Evolutionary conservation across 192 early-diverging fungal species (phyloP), one percentile per base, ranked within the genome.

Genomic region (Podila horticola): DNA sequence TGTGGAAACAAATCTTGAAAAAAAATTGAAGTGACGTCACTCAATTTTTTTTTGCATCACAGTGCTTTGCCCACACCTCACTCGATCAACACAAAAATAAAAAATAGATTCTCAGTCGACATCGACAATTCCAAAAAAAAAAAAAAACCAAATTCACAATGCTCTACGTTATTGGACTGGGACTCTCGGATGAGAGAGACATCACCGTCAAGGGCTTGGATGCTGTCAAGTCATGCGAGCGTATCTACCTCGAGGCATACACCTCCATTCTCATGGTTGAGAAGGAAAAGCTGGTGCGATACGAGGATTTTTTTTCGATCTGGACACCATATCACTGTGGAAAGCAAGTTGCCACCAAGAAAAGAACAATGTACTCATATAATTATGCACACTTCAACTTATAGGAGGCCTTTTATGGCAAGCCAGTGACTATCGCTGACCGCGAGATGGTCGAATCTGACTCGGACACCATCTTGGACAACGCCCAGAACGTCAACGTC

Each of bases 171-270:
- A 85, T 99, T 59, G 97, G 97, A 20, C 93, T 99, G 52, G 97
- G 97, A 9, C 90, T 99, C 50, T 92, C 94, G 30, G 97, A 99
- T 86, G 97, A 98, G 75, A 93, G 91, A 66, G 97, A 99, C 86
- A 97, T 99, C 69, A 97, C 95, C 1, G 91, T 99, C 66, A 97
- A 97, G 87, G 97, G 97, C 12, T 90, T 99, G 11, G 95, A 98
- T 69, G 96, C 97, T 5, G 93, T 99, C 64, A 91, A 90, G 82
- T 85, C 88, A 3, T 95, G 94, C 76, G 91, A 93, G 71, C 91
- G 96, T 19, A 88, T 99, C 33, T 98, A 98, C 83, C 90, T 99
- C 33, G 97, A 99, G 82, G 92, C 92, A 10, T 99, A 99, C 90
- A 99, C 97, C 8, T 94, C 93, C 52, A 96, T 99, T 55, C 88